phyloP scores from a whole-genome alignment of 805 yeast genomes.

The Saturnispora halmiae region DNA sequence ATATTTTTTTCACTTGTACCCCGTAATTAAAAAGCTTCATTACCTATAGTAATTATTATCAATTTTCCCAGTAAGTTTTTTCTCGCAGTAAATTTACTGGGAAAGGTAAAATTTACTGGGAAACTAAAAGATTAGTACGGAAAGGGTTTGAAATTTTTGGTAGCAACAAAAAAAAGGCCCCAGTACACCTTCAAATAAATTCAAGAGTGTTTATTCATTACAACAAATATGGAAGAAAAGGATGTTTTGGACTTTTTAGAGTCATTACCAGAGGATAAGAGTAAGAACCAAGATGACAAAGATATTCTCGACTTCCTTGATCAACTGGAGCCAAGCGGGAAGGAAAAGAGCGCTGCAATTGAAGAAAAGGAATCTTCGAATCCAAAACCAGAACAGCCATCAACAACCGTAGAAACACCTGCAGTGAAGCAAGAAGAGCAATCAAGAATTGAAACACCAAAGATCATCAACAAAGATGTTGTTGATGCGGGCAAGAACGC shows the following conservation, averaged over 20 bases:
- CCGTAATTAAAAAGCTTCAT: no score
- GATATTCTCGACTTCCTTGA: constrained; percentile 52
- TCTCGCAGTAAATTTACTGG: no score
- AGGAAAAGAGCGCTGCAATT: constrained; percentile 1
- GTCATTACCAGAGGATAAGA: constrained; percentile 45
- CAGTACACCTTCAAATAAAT: no score
- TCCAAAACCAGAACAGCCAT: neutral
- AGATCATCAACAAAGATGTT: neutral
- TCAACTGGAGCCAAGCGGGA: constrained; percentile 39
- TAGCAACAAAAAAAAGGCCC: no score
- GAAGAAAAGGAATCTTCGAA: neutral
- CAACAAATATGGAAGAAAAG: constrained; percentile 39
- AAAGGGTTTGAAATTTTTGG: no score
- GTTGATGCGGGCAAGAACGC: constrained; percentile 16
- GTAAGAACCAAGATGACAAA: constrained; percentile 35
- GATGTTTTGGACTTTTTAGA: constrained; percentile 76
- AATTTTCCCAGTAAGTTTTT: no score
- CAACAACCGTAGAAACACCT: neutral
- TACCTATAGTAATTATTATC: no score
- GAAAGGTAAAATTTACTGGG: neutral
- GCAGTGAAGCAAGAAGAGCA: no score
- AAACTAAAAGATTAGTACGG: no score
- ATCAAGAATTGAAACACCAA: no score
- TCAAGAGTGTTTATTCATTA: no score
- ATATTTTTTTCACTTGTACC: no score